phyloP scores from a whole-genome alignment of 1,284 basidiomycete species.

The Ustilago curta region DNA sequence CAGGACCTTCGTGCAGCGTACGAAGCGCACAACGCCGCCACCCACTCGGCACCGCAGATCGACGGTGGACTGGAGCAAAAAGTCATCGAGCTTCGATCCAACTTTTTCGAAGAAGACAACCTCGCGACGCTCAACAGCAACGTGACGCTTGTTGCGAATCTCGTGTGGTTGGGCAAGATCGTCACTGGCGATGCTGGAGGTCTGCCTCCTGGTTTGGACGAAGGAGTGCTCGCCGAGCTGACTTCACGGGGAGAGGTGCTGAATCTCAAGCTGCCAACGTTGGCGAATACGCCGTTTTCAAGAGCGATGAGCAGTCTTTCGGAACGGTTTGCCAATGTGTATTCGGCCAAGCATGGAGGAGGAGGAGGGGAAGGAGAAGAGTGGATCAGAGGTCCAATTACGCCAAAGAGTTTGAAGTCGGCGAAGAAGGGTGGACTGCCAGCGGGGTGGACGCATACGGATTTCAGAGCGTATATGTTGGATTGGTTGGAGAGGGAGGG shows the following conservation, averaged over 20 bases:
- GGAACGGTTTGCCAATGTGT: conserved; percentile 40
- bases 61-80: conserved; percentile 25
- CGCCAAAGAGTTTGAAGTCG: conserved; percentile 25
- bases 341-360: conserved; percentile 6
- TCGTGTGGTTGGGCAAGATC: conserved; percentile 45
- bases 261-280: conserved; percentile 28
- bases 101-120: conserved; percentile 47
- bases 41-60: neutral
- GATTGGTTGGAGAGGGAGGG: conserved; percentile 45
- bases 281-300: conserved; percentile 38
- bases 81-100: conserved; percentile 3
- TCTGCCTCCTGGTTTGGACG: conserved; percentile 22
- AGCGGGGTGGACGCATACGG: conserved; percentile 34
- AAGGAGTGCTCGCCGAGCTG: conserved; percentile 25
- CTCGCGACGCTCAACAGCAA: conserved; percentile 32
- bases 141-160: conserved; percentile 44
- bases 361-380: conserved; percentile 10
- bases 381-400: conserved; percentile 47
- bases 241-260: conserved; percentile 31
- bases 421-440: conserved; percentile 35
- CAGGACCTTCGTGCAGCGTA: conserved; percentile 36
- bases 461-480: conserved; percentile 43
- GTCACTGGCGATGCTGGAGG: conserved; percentile 15
- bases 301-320: conserved; percentile 29
- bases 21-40: conserved; percentile 27